Percentiles rank a stretch among this genome's conserved stretches.
Evolutionary conservation across 2,329 filamentous ascomycete genomes (phyloP).

Genomic region (Epichloe coenophiala): DNA sequence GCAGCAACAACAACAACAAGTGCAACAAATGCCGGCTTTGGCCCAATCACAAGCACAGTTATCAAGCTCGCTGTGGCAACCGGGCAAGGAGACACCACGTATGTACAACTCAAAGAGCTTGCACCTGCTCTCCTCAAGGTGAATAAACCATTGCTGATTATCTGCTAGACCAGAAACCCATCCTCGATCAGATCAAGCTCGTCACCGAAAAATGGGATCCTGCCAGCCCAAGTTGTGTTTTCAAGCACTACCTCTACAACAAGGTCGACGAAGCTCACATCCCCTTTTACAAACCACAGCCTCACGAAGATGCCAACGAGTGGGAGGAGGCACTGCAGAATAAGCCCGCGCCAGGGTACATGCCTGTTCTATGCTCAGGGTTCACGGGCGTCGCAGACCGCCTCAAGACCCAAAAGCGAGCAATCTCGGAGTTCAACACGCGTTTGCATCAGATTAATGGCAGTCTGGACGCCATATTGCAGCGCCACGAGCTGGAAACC

Average conservation of each 20-base stretch:
- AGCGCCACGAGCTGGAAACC: constrained; percentile 63
- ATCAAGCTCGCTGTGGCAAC: constrained; percentile 39
- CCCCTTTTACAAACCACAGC: constrained; percentile 62
- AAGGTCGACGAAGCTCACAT: constrained; percentile 60
- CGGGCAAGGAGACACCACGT: constrained; percentile 36
- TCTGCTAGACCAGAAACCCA: constrained; percentile 47
- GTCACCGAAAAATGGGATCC: constrained; percentile 66
- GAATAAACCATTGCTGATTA: neutral
- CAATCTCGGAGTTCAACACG: constrained; percentile 55
- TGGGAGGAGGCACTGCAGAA: constrained; percentile 77
- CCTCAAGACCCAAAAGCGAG: constrained; percentile 57
- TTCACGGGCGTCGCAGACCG: constrained; percentile 60
- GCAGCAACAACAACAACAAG: constrained; percentile 24
- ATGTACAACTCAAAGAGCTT: constrained; percentile 11
- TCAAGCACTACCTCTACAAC: constrained; percentile 83
- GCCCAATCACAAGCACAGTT: constrained; percentile 33
- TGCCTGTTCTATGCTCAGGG: constrained; percentile 63
- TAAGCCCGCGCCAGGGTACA: constrained; percentile 62
- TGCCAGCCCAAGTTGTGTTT: constrained; percentile 51
- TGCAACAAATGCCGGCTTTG: constrained; percentile 28
- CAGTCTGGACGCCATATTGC: constrained; percentile 56
- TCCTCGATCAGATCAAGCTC: constrained; percentile 59
- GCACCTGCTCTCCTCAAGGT: neutral
- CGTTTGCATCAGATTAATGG: constrained; percentile 70
- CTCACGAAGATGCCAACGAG: constrained; percentile 59